These are phyloP conservation scores for Termitomyces sp. DNA, from an alignment of 768 basidiomycete species.

Conservation along the genomic window DNA sequence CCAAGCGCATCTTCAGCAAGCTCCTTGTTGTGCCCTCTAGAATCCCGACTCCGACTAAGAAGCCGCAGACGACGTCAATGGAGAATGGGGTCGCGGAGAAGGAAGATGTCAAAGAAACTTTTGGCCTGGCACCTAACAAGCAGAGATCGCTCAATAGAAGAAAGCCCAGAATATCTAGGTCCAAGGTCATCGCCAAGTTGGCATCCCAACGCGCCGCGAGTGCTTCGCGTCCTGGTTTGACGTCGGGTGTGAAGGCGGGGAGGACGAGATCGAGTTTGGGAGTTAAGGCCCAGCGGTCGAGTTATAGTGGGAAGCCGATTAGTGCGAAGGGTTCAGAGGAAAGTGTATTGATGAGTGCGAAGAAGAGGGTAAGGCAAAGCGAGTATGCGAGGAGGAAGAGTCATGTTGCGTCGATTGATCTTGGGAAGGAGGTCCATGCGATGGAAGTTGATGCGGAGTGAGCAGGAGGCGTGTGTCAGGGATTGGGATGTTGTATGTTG, in stretches of 20 bases:
- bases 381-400: conserved; percentile 63
- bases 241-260: conserved; percentile 19
- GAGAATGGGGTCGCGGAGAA: neutral
- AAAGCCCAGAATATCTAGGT: conserved; percentile 76
- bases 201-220: conserved; percentile 63
- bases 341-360: conserved; percentile 53
- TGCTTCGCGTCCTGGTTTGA: conserved; percentile 9
- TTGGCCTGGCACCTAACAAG: neutral
- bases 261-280: conserved; percentile 51
- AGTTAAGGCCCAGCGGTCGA: conserved; percentile 33
- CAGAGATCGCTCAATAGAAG: conserved; percentile 38
- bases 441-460: conserved; percentile 12
- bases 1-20: conserved; percentile 45
- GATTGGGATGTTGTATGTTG: neutral
- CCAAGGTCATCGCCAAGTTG: conserved; percentile 71
- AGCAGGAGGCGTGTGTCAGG: neutral
- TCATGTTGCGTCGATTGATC: conserved; percentile 19
- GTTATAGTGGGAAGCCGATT: conserved; percentile 29
- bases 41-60: conserved; percentile 30
- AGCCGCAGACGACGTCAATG: conserved; percentile 15
- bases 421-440: neutral
- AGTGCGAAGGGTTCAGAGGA: conserved; percentile 26
- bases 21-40: conserved; percentile 36
- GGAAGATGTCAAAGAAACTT: neutral
- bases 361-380: conserved; percentile 72